Evolutionary conservation across 2,329 filamentous ascomycete species (phyloP).

Genomic region (Fusarium sp.): DNA sequence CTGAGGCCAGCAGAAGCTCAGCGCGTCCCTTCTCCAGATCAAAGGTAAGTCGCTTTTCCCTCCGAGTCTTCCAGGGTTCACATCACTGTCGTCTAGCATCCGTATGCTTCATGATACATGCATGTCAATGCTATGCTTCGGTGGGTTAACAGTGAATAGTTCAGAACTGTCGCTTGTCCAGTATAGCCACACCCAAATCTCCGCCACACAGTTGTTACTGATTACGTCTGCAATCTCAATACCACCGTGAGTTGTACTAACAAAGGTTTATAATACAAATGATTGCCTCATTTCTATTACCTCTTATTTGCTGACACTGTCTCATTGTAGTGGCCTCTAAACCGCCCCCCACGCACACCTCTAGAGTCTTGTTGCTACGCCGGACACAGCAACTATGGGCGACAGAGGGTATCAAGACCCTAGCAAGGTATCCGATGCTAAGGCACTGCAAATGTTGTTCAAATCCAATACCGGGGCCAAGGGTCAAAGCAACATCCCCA

Average conservation of each 20-base stretch:
- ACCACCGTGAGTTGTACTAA: not conserved
- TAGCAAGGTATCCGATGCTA: constrained; percentile 42
- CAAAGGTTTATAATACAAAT: not conserved
- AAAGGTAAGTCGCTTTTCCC: not conserved
- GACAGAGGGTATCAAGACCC: constrained; percentile 37
- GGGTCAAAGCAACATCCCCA: constrained; percentile 1
- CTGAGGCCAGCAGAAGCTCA: not conserved
- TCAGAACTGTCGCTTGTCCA: not conserved
- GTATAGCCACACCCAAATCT: not conserved
- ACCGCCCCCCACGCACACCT: not conserved
- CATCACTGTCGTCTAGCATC: not conserved
- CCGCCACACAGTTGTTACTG: not conserved
- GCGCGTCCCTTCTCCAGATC: not conserved
- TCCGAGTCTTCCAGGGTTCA: not conserved
- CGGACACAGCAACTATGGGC: not conserved
- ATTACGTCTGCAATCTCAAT: not conserved
- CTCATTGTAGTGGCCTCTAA: not conserved
- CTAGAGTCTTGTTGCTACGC: not conserved
- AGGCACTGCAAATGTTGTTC: constrained; percentile 41
- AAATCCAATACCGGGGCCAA: not conserved
- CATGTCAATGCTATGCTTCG: not conserved
- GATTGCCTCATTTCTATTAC: not conserved
- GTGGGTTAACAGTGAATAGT: not conserved
- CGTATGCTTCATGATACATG: not conserved
- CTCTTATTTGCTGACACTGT: not conserved